A percentile compares a stretch with the other conserved stretches of the same genome.
Evolutionary conservation across 805 yeast species (phyloP).

Genomic region (Blastobotrys attinorum): DNA sequence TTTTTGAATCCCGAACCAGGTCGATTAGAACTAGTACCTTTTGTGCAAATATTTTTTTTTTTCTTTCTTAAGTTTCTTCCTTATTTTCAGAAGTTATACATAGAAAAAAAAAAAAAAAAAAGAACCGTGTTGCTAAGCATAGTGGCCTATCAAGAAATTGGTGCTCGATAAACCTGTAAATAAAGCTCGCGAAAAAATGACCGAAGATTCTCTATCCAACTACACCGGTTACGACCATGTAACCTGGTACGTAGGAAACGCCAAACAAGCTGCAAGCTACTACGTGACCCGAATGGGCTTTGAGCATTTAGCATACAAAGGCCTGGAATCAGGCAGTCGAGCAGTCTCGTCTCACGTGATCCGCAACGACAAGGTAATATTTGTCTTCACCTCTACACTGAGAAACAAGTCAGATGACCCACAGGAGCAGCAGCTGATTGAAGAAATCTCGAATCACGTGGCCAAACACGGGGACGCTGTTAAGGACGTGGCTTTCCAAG

Average conservation of each 20-base stretch:
- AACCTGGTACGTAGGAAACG: constrained; percentile 67
- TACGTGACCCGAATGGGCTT: constrained; percentile 57
- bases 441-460: constrained; percentile 40
- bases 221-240: constrained; percentile 51
- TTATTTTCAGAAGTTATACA: no score
- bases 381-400: constrained; percentile 40
- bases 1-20: no score
- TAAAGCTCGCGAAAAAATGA: no score
- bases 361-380: constrained; percentile 42
- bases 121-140: no score
- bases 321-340: constrained; percentile 61
- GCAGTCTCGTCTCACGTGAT: constrained; percentile 53
- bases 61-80: no score
- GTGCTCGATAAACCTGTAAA: no score
- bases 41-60: no score
- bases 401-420: constrained; percentile 16
- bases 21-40: no score
- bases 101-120: no score
- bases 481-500: constrained; percentile 66
- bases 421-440: constrained; percentile 21
- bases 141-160: no score
- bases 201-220: background rate
- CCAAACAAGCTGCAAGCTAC: constrained; percentile 52
- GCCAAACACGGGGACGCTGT: constrained; percentile 69
- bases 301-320: constrained; percentile 49